Conservation (phyloP, 1,139 yeast species). For the Pichia sp. region DNA sequence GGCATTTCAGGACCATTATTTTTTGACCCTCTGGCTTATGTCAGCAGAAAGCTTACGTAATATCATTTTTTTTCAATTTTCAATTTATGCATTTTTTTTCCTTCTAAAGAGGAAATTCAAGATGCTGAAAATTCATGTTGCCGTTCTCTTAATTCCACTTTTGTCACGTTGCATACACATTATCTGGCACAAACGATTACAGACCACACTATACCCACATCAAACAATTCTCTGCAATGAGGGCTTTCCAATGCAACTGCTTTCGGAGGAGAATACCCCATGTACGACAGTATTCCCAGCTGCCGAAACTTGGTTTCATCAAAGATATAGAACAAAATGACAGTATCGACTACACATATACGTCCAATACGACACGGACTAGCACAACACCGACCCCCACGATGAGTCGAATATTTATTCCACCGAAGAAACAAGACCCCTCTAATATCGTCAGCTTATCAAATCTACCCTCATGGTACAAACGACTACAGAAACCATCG, state of each 20-base stretch:
- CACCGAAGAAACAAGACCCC: too few species aligned
- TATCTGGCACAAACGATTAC: too few species aligned
- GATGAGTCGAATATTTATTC: background rate
- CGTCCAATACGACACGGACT: background rate
- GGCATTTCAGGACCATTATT: too few species aligned
- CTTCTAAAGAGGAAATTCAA: background rate
- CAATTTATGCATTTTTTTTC: background rate
- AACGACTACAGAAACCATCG: conserved; percentile 11
- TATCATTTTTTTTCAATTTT: too few species aligned
- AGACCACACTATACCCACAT: too few species aligned
- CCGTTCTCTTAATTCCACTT: too few species aligned
- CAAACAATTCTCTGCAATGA: too few species aligned
- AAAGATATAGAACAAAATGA: background rate
- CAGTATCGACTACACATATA: background rate
- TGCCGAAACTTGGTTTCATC: conserved; percentile 10
- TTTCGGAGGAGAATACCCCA: too few species aligned
- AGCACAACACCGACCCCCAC: background rate
- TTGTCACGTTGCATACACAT: too few species aligned
- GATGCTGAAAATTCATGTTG: background rate
- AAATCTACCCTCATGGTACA: conserved; percentile 16
- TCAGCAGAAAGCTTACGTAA: too few species aligned
- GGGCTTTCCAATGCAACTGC: too few species aligned
- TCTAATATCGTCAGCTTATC: background rate
- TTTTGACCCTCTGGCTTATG: too few species aligned
- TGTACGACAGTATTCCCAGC: conserved; percentile 3